These are phyloP conservation scores for Uronychia setigera DNA, from an alignment of 73 alveolate genomes.

Conservation along the genomic window DNA sequence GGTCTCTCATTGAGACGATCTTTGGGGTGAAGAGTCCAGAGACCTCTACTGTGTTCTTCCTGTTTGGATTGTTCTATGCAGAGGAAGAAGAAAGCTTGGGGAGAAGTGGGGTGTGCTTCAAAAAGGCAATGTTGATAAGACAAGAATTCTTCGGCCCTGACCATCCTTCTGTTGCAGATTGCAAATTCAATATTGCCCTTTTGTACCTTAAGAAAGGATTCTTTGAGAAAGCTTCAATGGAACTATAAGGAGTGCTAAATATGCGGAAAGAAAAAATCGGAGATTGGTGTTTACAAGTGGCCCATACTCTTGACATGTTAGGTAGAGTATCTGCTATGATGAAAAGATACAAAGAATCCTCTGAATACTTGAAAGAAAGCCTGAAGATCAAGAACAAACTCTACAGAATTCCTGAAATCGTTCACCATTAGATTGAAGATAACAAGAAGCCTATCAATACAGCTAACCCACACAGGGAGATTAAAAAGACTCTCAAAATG, in stretches of 20 bases:
- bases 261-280: background rate
- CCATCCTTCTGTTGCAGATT: background rate
- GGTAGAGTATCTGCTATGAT: background rate
- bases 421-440: too few species aligned
- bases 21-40: background rate
- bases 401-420: background rate
- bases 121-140: background rate
- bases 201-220: background rate
- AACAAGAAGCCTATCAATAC: too few species aligned
- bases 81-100: background rate
- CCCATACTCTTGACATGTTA: background rate
- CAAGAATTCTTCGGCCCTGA: background rate
- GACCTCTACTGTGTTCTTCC: background rate
- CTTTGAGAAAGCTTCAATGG: background rate
- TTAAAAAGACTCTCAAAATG: background rate
- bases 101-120: slow-evolving; percentile 1
- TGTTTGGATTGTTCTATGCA: background rate
- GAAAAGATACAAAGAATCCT: background rate
- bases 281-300: background rate
- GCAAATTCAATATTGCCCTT: background rate
- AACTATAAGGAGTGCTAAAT: background rate
- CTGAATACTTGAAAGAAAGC: background rate
- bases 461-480: background rate
- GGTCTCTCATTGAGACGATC: background rate
- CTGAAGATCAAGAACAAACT: background rate